A percentile compares a stretch with the other conserved stretches of the same genome.
These are phyloP conservation scores for Gracilaria gracilis DNA, from an alignment of 23 red algal species.

Conservation along the genomic window DNA sequence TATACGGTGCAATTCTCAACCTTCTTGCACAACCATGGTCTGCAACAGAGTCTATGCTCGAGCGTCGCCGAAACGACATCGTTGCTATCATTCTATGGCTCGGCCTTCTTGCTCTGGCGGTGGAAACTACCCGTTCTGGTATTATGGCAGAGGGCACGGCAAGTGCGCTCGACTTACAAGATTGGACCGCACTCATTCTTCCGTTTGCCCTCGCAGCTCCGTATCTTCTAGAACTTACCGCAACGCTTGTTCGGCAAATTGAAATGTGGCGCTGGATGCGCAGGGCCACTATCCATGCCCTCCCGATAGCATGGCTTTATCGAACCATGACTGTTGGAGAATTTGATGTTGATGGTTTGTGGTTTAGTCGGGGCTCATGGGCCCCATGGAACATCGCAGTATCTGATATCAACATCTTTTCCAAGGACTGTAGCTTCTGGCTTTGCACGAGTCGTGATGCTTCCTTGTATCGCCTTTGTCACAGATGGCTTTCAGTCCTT, in stretches of 20 bases:
- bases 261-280: conserved; percentile 42
- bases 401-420: neutral
- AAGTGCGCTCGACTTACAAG: neutral
- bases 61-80: conserved; percentile 21
- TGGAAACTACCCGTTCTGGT: neutral
- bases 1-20: conserved; percentile 28
- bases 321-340: conserved; percentile 29
- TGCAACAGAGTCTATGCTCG: conserved; percentile 12
- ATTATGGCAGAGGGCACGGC: neutral
- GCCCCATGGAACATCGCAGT: neutral
- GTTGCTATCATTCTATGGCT: conserved; percentile 5
- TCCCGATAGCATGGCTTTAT: conserved; percentile 29
- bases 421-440: neutral
- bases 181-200: conserved; percentile 32
- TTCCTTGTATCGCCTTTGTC: neutral
- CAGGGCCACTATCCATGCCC: neutral
- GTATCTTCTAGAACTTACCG: neutral
- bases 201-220: conserved; percentile 33
- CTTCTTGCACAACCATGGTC: conserved; percentile 14
- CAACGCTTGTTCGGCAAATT: conserved; percentile 13
- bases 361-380: neutral
- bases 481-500: conserved; percentile 10
- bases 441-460: neutral
- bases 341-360: neutral
- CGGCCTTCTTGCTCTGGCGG: neutral